A percentile compares a stretch with the other conserved stretches of the same genome.
phyloP scores from a whole-genome alignment of 2,329 filamentous ascomycete species.

The Xylaria sp. region DNA sequence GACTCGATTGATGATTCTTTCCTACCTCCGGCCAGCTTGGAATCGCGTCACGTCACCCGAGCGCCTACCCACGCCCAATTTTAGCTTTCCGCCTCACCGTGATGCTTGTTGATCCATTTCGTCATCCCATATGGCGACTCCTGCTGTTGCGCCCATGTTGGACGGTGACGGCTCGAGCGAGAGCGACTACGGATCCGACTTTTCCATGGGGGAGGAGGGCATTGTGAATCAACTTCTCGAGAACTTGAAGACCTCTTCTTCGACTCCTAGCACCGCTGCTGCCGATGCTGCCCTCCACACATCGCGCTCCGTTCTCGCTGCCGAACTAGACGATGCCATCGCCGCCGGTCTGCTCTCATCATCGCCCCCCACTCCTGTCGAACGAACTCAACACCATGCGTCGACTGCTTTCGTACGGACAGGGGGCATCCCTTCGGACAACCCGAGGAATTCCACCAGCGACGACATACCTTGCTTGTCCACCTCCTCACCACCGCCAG shows the following conservation, averaged over 20 bases:
- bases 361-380: not conserved
- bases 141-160: constrained; percentile 8
- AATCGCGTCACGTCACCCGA: no score
- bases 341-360: not conserved
- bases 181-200: constrained; percentile 40
- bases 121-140: constrained; percentile 10
- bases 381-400: constrained; percentile 3
- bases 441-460: constrained; percentile 3
- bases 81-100: not conserved
- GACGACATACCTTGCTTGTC: not conserved
- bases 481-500: not conserved
- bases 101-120: constrained; percentile 1
- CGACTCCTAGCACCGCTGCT: not conserved
- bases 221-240: constrained; percentile 36
- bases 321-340: not conserved
- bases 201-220: constrained; percentile 35
- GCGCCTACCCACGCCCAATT: not conserved
- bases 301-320: not conserved
- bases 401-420: not conserved
- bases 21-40: not conserved
- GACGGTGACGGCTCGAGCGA: constrained; percentile 16
- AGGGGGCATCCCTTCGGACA: not conserved
- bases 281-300: not conserved
- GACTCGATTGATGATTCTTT: not conserved
- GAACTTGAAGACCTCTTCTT: constrained; percentile 7